Conservation (phyloP, 1,284 basidiomycete species). For the Serendipita sp. region DNA sequence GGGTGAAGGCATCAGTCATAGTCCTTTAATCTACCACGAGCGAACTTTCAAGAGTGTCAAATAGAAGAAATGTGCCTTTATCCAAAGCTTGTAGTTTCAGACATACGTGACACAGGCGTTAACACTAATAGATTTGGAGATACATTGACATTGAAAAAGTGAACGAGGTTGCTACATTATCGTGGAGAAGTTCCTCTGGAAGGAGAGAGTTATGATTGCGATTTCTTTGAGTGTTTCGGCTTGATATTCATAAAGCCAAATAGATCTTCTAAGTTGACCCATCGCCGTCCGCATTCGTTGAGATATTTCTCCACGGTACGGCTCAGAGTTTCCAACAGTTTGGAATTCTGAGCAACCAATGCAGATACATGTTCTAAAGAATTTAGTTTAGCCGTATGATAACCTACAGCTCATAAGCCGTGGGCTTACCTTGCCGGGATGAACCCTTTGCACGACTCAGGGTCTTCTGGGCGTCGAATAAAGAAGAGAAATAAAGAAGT, state of each 20-base stretch:
- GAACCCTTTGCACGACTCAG: constrained; percentile 35
- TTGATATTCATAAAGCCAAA: constrained; percentile 57
- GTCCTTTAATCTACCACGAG: not conserved
- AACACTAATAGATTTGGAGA: not conserved
- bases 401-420: not conserved
- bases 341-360: constrained; percentile 35
- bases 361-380: constrained; percentile 40
- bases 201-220: not conserved
- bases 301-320: constrained; percentile 62
- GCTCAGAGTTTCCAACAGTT: constrained; percentile 38
- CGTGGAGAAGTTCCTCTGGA: not conserved
- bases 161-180: too few species aligned
- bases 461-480: constrained; percentile 66
- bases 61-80: not conserved
- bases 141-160: too few species aligned
- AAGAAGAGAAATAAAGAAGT: constrained; percentile 60
- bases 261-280: constrained; percentile 63
- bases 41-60: not conserved
- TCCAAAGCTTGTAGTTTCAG: too few species aligned
- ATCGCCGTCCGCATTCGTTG: constrained; percentile 69
- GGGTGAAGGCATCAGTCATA: not conserved
- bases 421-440: constrained; percentile 31
- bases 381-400: not conserved
- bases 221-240: constrained; percentile 14
- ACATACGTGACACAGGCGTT: too few species aligned